Percentiles rank a stretch among this genome's conserved stretches.
phyloP scores from a whole-genome alignment of 2,329 filamentous ascomycete species.

The Mycosphaerelloides madeirae region DNA sequence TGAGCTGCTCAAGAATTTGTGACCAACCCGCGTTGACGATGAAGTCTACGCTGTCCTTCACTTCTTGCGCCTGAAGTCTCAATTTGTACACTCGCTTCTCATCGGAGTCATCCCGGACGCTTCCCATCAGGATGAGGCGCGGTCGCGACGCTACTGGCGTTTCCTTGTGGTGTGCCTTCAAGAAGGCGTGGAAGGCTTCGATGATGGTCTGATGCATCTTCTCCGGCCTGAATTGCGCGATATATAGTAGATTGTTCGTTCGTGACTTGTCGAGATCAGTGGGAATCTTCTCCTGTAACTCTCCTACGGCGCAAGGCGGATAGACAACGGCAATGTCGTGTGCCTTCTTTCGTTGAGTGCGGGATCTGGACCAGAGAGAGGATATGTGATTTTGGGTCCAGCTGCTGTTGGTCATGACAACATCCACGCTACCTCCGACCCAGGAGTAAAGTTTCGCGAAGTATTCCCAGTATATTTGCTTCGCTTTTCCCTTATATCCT shows the following conservation, averaged over 20 bases:
- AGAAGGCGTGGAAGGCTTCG: constrained; percentile 74
- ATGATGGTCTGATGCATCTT: constrained; percentile 92
- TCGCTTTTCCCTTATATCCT: constrained; percentile 65
- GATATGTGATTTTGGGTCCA: constrained; percentile 88
- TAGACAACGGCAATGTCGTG: constrained; percentile 72
- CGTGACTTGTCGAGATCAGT: constrained; percentile 67
- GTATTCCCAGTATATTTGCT: constrained; percentile 77
- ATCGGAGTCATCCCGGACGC: constrained; percentile 79
- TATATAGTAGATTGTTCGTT: constrained; percentile 75
- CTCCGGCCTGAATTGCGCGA: constrained; percentile 94
- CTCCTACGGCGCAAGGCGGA: constrained; percentile 84
- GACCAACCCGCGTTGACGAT: constrained; percentile 87
- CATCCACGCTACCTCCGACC: constrained; percentile 77
- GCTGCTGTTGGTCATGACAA: constrained; percentile 95
- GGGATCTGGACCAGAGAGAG: constrained; percentile 64
- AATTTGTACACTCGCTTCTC: constrained; percentile 82
- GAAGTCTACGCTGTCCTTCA: constrained; percentile 81
- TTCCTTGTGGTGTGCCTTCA: constrained; percentile 51
- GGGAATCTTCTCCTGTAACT: constrained; percentile 70
- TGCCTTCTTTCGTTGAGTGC: constrained; percentile 46
- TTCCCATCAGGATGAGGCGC: constrained; percentile 79
- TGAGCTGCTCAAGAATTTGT: constrained; percentile 74
- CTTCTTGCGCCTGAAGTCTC: constrained; percentile 74
- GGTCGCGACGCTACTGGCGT: constrained; percentile 37
- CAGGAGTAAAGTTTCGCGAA: constrained; percentile 80